Evolutionary conservation across 2,329 filamentous ascomycete species (phyloP).

Genomic region (Xylaria sp.): DNA sequence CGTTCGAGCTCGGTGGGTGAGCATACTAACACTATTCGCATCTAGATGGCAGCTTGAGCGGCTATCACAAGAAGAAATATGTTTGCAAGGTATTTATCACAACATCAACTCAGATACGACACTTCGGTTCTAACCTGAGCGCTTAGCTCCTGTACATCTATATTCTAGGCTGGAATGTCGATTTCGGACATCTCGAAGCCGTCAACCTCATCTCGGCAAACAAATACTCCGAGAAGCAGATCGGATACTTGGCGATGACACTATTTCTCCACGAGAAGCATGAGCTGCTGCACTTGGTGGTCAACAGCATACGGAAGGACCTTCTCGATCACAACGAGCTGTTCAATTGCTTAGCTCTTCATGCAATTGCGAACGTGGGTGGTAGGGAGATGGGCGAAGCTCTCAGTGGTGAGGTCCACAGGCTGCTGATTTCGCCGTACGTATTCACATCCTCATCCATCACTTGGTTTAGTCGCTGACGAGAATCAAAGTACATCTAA

Average conservation of each 20-base stretch:
- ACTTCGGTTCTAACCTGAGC: conserved; percentile 5
- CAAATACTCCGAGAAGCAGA: conserved; percentile 99
- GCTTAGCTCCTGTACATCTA: conserved; percentile 86
- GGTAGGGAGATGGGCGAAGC: conserved; percentile 96
- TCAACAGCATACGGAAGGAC: conserved; percentile 98
- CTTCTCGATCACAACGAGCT: conserved; percentile 91
- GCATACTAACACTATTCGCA: conserved; percentile 23
- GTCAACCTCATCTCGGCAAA: conserved; percentile 95
- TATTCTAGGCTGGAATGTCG: conserved; percentile 97
- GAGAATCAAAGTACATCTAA: conserved; percentile 58
- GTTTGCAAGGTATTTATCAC: conserved; percentile 75
- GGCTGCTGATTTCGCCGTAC: conserved; percentile 89
- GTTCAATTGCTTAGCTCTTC: conserved; percentile 92
- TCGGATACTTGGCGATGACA: conserved; percentile 95
- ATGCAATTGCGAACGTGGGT: conserved; percentile 97
- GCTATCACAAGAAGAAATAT: conserved; percentile 99
- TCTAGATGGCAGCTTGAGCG: conserved; percentile 76
- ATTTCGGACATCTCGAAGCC: conserved; percentile 96
- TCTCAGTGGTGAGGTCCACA: conserved; percentile 83
- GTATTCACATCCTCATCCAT: conserved; percentile 33
- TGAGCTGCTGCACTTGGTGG: conserved; percentile 89
- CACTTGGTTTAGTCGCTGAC: conserved; percentile 8
- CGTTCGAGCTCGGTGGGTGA: conserved; percentile 1
- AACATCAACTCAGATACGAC: conserved; percentile 4
- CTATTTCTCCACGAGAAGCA: conserved; percentile 96